A percentile compares a stretch with the other conserved stretches of the same genome.
phyloP scores from a whole-genome alignment of 257 asterid species.

The Penstemon barbatus region DNA sequence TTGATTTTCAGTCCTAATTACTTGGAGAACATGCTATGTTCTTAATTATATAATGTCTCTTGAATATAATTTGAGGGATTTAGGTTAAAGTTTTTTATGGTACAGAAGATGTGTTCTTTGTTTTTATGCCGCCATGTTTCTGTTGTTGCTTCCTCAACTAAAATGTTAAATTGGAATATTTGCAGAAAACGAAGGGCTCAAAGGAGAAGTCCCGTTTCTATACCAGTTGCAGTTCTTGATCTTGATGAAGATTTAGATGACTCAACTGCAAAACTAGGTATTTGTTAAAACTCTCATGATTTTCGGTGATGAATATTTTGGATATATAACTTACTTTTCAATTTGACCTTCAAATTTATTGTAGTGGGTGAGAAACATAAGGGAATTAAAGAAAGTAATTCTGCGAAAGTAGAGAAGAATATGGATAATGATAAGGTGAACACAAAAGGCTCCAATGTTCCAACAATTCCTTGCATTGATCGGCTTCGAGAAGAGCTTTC shows the following conservation, averaged over 20 bases:
- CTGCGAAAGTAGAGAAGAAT: conserved; percentile 32
- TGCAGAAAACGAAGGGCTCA: conserved; percentile 71
- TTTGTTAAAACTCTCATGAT: not conserved
- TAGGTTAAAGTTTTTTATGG: conserved; percentile 12
- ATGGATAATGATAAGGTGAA: conserved; percentile 18
- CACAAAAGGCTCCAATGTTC: conserved; percentile 33
- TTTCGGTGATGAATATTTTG: not conserved
- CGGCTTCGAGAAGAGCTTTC: conserved; percentile 94
- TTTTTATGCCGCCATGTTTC: not conserved
- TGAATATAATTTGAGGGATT: conserved; percentile 4
- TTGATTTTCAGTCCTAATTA: not conserved
- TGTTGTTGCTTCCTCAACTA: not conserved
- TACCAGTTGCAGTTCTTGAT: conserved; percentile 53
- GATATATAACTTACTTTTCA: not conserved
- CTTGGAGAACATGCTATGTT: too few species aligned
- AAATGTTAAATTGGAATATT: conserved; percentile 18
- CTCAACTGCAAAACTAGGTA: conserved; percentile 52
- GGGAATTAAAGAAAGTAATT: conserved; percentile 16
- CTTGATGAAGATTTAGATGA: conserved; percentile 58
- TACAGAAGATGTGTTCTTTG: conserved; percentile 12
- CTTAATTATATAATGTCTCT: not conserved
- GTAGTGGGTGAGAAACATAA: conserved; percentile 39
- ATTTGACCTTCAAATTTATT: conserved; percentile 15
- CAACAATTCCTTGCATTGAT: conserved; percentile 74
- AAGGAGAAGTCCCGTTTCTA: conserved; percentile 49